A percentile compares a stretch with the other conserved stretches of the same genome.
These are phyloP conservation scores for Syncephalastrum contaminatum DNA, from an alignment of 371 early-diverging fungal genomes.

Conservation along the genomic window DNA sequence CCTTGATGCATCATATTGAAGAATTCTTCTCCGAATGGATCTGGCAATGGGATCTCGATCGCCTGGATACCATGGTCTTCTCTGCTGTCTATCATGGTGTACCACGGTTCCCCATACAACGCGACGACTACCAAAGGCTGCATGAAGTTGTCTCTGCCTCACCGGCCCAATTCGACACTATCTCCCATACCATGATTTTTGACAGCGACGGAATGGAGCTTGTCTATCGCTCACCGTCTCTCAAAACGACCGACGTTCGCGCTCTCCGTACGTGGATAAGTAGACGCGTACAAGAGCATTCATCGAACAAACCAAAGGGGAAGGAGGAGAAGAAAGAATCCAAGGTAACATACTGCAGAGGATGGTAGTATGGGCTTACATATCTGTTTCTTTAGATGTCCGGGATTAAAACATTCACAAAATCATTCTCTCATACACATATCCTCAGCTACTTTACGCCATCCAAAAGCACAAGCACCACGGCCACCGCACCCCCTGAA, in stretches of 20 bases:
- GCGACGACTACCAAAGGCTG: conserved; percentile 28
- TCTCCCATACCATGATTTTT: conserved; percentile 47
- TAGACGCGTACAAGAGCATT: conserved; percentile 16
- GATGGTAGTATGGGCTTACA: too few relatives aligned
- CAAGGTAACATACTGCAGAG: too few relatives aligned
- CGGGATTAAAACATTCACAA: conserved; percentile 48
- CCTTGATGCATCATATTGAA: conserved; percentile 50
- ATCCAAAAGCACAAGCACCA: conserved; percentile 30
- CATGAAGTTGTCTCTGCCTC: conserved; percentile 6
- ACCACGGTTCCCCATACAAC: conserved; percentile 39
- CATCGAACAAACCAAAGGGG: conserved; percentile 4
- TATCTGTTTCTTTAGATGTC: conserved; percentile 5
- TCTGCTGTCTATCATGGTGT: conserved; percentile 43
- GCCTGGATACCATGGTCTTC: conserved; percentile 38
- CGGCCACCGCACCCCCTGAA: conserved; percentile 6
- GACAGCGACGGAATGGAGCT: conserved; percentile 28
- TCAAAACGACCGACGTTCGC: conserved; percentile 28
- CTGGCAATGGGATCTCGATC: conserved; percentile 65
- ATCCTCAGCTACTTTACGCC: conserved; percentile 53
- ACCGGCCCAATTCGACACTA: background rate
- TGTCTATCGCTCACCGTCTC: conserved; percentile 40
- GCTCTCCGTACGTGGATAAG: conserved; percentile 31
- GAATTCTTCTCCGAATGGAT: conserved; percentile 70
- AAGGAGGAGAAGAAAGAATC: conserved; percentile 13
- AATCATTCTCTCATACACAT: conserved; percentile 52